These are phyloP conservation scores for Kurtzmaniella quercitrusa DNA, from an alignment of 1,139 yeast genomes.

Conservation along the genomic window DNA sequence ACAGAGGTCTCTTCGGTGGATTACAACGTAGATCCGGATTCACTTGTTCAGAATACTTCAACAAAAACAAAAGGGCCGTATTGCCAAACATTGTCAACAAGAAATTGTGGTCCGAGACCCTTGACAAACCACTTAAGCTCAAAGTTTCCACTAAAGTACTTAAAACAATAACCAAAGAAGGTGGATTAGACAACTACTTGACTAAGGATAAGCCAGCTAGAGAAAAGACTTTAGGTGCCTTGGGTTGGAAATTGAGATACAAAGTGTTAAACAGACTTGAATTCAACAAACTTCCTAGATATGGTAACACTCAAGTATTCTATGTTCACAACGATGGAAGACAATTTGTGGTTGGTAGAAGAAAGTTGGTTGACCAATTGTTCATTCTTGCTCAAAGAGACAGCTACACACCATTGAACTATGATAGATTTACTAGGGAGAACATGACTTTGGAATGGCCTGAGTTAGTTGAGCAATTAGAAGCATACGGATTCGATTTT, in stretches of 20 bases:
- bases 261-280: slow-evolving; percentile 48
- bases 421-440: slow-evolving; percentile 39
- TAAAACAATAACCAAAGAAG: slow-evolving; percentile 84
- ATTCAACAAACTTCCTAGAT: slow-evolving; percentile 20
- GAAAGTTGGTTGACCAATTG: slow-evolving; percentile 53
- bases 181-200: slow-evolving; percentile 87
- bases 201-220: slow-evolving; percentile 85
- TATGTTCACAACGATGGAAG: slow-evolving; percentile 45
- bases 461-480: slow-evolving; percentile 40
- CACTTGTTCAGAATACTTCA: slow-evolving; percentile 68
- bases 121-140: slow-evolving; percentile 51
- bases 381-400: slow-evolving; percentile 50
- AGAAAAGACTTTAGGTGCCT: slow-evolving; percentile 84
- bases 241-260: slow-evolving; percentile 87
- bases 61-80: slow-evolving; percentile 75
- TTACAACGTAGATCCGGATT: slow-evolving; percentile 75
- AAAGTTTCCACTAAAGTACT: slow-evolving; percentile 79
- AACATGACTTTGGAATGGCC: slow-evolving; percentile 37
- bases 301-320: slow-evolving; percentile 41
- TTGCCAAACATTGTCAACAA: slow-evolving; percentile 76
- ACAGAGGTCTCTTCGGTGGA: slow-evolving; percentile 88
- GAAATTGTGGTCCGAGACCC: slow-evolving; percentile 78
- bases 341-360: slow-evolving; percentile 57
- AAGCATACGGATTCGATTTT: slow-evolving; percentile 32
- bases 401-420: slow-evolving; percentile 41